Percentiles rank a stretch among this genome's conserved stretches.
Conservation (phyloP, 31 red algal genomes). For the Endocladia muricata region DNA sequence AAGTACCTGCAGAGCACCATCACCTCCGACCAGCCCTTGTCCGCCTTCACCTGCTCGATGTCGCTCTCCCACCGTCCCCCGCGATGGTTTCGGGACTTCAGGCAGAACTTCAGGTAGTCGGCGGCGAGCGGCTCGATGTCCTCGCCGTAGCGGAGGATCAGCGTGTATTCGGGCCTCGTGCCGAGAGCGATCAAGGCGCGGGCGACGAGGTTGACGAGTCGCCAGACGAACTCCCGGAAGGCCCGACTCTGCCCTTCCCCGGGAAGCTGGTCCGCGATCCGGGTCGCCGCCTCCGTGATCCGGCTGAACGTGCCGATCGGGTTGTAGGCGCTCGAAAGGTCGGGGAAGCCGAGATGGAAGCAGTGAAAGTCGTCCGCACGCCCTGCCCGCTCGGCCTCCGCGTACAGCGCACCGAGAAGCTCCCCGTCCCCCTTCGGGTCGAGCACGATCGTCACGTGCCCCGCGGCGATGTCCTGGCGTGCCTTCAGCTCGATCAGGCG, state of each 20-base stretch:
- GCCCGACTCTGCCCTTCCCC: not conserved
- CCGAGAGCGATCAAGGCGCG: not conserved
- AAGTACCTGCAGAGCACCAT: no score
- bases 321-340: not conserved
- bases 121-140: not conserved
- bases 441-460: not conserved
- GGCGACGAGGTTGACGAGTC: not conserved
- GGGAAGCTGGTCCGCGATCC: not conserved
- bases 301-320: not conserved
- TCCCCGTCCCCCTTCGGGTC: constrained; percentile 2
- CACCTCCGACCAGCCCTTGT: no score
- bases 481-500: not conserved
- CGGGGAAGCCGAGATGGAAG: constrained; percentile 4
- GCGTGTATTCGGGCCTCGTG: not conserved
- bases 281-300: not conserved
- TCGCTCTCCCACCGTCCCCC: no score
- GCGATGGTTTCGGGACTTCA: no score
- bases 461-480: not conserved
- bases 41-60: no score
- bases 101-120: no score
- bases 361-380: not conserved
- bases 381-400: not conserved
- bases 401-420: not conserved
- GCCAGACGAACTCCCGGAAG: constrained; percentile 4
- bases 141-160: not conserved